Base-by-base conservation (phyloP, 495 filamentous ascomycete species). In the Penicillium paxilli region DNA sequence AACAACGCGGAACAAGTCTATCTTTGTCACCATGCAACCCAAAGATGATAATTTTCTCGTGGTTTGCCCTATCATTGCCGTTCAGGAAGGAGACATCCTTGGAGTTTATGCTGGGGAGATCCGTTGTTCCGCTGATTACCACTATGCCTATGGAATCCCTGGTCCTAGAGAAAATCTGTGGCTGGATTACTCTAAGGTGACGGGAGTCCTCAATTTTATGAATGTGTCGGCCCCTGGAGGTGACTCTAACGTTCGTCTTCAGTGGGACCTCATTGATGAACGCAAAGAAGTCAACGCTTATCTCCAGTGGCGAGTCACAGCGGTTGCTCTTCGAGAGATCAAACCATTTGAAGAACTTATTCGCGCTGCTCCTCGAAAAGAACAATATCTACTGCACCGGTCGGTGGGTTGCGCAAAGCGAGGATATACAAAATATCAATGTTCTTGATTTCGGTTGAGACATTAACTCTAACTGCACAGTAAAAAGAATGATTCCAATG, bases 291-390 rank as follows among this genome's bases (percentile, higher is more conserved):
- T 9, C 22, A 40, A 19, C 3, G n/a, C 5, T 2, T n/a, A 20
- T 48, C 46, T 48, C 25, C 17, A 33, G 28, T 48, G 46, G 46
- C 33, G 20, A 37, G 46, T 48, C 25, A 9, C 46, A 19, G 46
- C 22, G 19, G 20, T 32, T 32, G 46, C 46, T 32, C n/a, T 32
- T 35, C 46, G 46, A 12, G 46, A 5, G 22, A 48, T 48, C 11
- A 14, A 35, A 35, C 46, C 46, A 35, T 48, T 48, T 35, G 46
- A 48, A 35, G 46, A 48, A 35, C 2, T 48, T 23, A 30, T 48
- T 48, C 46, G 46, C 16, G 46, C 25, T 48, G 46, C 46, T 48
- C 46, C 1, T 35, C 46, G 17, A 3, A 48, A 48, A 48, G 46
- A 33, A 48, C 46, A 48, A 48, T 37, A 32, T 35, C 28, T 48